Base-by-base conservation (phyloP, 1,284 basidiomycete species). In the Cryptococcus neoformans region DNA sequence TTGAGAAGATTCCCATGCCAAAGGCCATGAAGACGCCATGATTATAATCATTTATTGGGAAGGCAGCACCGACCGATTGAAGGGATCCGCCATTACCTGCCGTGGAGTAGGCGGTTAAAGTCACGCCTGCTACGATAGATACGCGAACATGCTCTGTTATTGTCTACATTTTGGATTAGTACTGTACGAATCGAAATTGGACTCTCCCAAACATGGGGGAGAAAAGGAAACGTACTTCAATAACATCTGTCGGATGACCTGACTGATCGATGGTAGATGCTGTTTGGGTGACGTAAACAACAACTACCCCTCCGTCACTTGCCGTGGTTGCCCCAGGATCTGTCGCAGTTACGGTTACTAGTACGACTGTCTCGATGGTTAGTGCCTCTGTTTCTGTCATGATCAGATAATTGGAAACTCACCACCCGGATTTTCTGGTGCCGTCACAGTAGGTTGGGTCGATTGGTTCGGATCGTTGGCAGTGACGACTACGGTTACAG, bases 321-420 rank as follows among this genome's bases (percentile, higher is more conserved):
- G 58, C 62, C 21, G 57, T 54, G 2, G 55, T 55, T 7, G 60
- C 62, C 11, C 51, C 60, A 3, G 62, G 51, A 46, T 64, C 54
- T 11, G 62, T 64, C 6, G 57, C 62, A n/a, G 62, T 64, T 12
- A 64, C 53, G 3, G 60, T 62, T 5, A 64, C 62, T 16, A 62
- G 54, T 16, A 53, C 59, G 49, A 61, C 45, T 44, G 17, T 36
- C 44, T 5, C 6, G 0, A 41, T 41, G 40, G 11, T 41, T 5
- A 41, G 16, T 11, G 12, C 6, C 11, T 41, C 11, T 28, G 39
- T 12, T 48, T 42, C 8, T 11, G 17, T 17, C 45, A n/a, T 14
- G 17, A 6, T 21, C 34, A 48, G 34, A 17, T 28, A 35, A 35
- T 9, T 17, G 9, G 34, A 6, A 37, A 21, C 53, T 17, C 44